These are phyloP conservation scores for Umbelopsis sp. DNA, from an alignment of 371 early-diverging fungal species.

Conservation along the genomic window DNA sequence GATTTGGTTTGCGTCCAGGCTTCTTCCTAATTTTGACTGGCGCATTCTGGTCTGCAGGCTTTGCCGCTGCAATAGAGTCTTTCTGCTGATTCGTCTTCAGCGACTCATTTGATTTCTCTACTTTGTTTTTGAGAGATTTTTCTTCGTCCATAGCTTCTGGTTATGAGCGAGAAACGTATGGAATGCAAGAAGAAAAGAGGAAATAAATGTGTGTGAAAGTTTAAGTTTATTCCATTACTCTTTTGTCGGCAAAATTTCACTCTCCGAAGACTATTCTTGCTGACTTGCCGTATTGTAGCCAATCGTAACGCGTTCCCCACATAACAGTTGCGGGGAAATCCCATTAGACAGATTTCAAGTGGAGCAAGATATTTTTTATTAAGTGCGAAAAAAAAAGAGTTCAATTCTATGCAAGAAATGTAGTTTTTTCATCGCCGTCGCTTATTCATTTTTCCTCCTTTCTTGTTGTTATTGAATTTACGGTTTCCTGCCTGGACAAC, in stretches of 20 bases:
- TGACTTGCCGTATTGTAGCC: slow-evolving; percentile 10
- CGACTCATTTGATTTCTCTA: not conserved
- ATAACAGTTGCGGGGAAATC: slow-evolving; percentile 2
- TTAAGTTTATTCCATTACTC: not conserved
- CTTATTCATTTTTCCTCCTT: slow-evolving; percentile 36
- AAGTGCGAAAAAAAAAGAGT: no score
- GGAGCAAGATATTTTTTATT: not conserved
- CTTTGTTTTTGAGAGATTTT: not conserved
- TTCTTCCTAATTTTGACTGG: slow-evolving; percentile 64
- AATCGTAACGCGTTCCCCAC: slow-evolving; percentile 4
- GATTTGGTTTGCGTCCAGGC: slow-evolving; percentile 85
- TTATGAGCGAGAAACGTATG: not conserved
- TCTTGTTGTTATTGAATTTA: slow-evolving; percentile 29
- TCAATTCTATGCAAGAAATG: no score
- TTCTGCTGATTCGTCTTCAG: not conserved
- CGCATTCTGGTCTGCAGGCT: slow-evolving; percentile 23
- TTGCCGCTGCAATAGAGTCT: not conserved
- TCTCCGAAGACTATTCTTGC: slow-evolving; percentile 13
- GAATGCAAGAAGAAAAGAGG: not conserved
- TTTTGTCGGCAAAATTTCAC: not conserved
- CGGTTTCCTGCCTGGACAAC: slow-evolving; percentile 45
- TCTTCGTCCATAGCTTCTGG: not conserved
- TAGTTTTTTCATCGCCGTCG: slow-evolving; percentile 27
- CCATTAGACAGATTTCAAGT: not conserved
- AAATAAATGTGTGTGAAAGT: slow-evolving; percentile 7